phyloP scores from a whole-genome alignment of 1,284 basidiomycete genomes.

The Cerioporus squamosus region DNA sequence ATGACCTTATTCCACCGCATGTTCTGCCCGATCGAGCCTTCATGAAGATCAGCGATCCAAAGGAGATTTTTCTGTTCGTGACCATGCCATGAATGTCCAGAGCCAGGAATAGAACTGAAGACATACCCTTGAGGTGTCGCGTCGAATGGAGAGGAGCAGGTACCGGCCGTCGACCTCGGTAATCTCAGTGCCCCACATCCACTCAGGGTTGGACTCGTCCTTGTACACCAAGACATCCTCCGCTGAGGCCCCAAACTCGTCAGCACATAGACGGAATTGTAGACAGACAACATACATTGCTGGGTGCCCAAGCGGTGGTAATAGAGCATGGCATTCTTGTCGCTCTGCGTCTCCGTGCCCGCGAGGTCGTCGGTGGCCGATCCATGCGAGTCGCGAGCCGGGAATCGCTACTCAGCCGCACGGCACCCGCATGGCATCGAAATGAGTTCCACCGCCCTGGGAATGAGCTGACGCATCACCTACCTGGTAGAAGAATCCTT shows the following conservation, averaged over 20 bases:
- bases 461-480: constrained; percentile 7
- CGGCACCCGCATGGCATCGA: not conserved
- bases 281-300: constrained; percentile 52
- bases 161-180: constrained; percentile 70
- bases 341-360: constrained; percentile 66
- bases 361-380: constrained; percentile 55
- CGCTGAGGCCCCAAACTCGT: constrained; percentile 40
- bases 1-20: constrained; percentile 75
- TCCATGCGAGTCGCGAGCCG: constrained; percentile 54
- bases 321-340: constrained; percentile 74
- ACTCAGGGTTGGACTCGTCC: constrained; percentile 66
- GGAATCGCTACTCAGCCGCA: constrained; percentile 52
- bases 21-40: constrained; percentile 60
- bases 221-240: constrained; percentile 72
- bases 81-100: constrained; percentile 3
- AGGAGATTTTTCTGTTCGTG: constrained; percentile 67
- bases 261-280: not conserved
- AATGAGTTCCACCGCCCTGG: not conserved
- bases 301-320: constrained; percentile 74
- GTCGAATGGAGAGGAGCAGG: constrained; percentile 56
- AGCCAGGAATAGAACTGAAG: not conserved
- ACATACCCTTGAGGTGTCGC: constrained; percentile 69
- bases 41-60: constrained; percentile 72
- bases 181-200: constrained; percentile 63
- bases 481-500: constrained; percentile 86